These are phyloP conservation scores for Juglanconis juglandina DNA, from an alignment of 2,329 filamentous ascomycete genomes.

Conservation along the genomic window DNA sequence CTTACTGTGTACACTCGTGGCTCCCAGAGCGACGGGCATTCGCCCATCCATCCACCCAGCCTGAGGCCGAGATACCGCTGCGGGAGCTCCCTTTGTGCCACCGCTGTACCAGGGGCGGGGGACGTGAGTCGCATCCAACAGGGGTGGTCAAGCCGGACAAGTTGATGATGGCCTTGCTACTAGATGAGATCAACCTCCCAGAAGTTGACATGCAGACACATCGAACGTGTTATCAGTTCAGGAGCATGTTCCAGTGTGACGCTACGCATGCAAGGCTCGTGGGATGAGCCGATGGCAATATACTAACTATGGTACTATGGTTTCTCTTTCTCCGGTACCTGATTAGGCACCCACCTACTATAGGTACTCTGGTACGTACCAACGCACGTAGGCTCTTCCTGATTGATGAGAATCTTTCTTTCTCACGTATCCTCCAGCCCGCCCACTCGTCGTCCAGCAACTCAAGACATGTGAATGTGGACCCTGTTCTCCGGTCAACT, in stretches of 20 bases:
- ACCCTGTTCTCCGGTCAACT: not conserved
- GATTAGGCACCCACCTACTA: too few species aligned
- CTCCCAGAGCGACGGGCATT: not conserved
- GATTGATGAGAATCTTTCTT: too few species aligned
- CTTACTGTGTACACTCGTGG: not conserved
- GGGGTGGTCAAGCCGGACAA: too few species aligned
- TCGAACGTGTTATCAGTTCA: not conserved
- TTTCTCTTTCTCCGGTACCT: too few species aligned
- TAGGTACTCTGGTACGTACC: too few species aligned
- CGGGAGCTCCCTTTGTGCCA: slow-evolving; percentile 10
- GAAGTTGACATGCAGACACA: not conserved
- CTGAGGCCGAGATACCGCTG: slow-evolving; percentile 9
- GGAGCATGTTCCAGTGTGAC: not conserved
- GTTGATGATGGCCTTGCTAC: not conserved
- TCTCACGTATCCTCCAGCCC: not conserved
- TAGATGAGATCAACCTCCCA: not conserved
- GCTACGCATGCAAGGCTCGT: not conserved
- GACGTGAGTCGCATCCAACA: not conserved
- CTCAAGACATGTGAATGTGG: not conserved
- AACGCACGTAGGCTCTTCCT: too few species aligned
- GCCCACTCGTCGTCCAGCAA: too few species aligned
- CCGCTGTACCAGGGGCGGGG: not conserved
- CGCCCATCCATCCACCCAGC: slow-evolving; percentile 1
- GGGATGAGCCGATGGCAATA: not conserved
- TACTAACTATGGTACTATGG: too few species aligned